Evolutionary conservation across 1,284 basidiomycete species (phyloP).

Genomic region (Ustilago tritici): DNA sequence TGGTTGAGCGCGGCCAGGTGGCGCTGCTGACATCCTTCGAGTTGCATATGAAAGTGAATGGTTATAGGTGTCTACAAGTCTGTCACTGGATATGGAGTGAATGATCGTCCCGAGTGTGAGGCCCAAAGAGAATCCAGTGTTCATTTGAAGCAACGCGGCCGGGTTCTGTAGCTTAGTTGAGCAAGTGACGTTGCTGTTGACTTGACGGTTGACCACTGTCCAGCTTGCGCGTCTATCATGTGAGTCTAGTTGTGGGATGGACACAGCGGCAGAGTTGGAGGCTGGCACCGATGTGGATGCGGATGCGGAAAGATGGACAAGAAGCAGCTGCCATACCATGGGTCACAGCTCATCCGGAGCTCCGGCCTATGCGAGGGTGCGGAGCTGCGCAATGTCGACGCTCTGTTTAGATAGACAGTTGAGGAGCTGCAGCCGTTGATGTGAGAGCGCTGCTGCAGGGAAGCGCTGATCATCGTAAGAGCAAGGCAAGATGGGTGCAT

Average conservation of each 20-base stretch:
- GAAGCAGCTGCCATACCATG: slow-evolving; percentile 91
- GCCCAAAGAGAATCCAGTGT: slow-evolving; percentile 73
- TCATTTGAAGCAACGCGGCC: slow-evolving; percentile 73
- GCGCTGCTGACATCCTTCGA: slow-evolving; percentile 10
- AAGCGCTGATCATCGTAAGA: neutral
- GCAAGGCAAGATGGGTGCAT: slow-evolving; percentile 20
- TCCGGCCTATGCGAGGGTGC: slow-evolving; percentile 95
- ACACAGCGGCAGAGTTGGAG: slow-evolving; percentile 6
- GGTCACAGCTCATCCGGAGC: slow-evolving; percentile 88
- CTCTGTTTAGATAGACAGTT: slow-evolving; percentile 53
- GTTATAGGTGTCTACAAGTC: too few species aligned
- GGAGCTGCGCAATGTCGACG: slow-evolving; percentile 76
- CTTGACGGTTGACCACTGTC: slow-evolving; percentile 72
- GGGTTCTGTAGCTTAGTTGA: slow-evolving; percentile 73
- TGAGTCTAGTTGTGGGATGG: slow-evolving; percentile 10
- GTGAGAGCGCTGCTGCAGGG: neutral
- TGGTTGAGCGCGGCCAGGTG: slow-evolving; percentile 13
- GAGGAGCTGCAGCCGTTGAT: slow-evolving; percentile 55
- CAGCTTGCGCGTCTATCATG: slow-evolving; percentile 42
- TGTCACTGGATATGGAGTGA: slow-evolving; percentile 43
- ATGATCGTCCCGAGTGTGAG: slow-evolving; percentile 75
- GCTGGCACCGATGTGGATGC: slow-evolving; percentile 5
- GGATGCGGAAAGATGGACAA: slow-evolving; percentile 74
- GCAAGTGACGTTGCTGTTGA: slow-evolving; percentile 88
- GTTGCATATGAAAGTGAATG: neutral